These are phyloP conservation scores for Ceratobasidium sp. DNA, from an alignment of 1,284 basidiomycete genomes.

Conservation along the genomic window DNA sequence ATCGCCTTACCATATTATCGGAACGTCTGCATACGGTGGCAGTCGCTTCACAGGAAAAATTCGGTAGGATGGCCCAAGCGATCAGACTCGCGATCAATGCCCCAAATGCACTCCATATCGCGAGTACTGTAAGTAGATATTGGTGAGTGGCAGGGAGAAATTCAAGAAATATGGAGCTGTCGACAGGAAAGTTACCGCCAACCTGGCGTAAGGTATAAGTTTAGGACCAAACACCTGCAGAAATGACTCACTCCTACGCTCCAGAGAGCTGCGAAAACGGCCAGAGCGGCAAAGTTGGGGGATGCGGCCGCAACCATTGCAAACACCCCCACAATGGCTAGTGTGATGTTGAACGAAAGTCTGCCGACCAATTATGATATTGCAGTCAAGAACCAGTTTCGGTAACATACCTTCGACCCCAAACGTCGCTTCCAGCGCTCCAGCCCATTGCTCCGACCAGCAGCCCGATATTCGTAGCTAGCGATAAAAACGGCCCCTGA, in stretches of 20 bases:
- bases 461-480: conserved; percentile 64
- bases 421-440: conserved; percentile 65
- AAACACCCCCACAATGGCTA: conserved; percentile 73
- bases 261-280: conserved; percentile 61
- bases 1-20: conserved; percentile 47
- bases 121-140: conserved; percentile 66
- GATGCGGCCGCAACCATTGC: conserved; percentile 66
- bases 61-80: conserved; percentile 68
- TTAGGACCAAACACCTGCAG: background rate
- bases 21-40: conserved; percentile 54
- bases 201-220: conserved; percentile 42
- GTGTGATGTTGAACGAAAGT: conserved; percentile 76
- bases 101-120: conserved; percentile 70
- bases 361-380: conserved; percentile 46
- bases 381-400: background rate
- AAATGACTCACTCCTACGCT: conserved; percentile 56
- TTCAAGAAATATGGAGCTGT: conserved; percentile 77
- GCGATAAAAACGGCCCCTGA: conserved; percentile 60
- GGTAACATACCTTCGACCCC: conserved; percentile 59
- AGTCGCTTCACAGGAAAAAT: conserved; percentile 62
- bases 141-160: conserved; percentile 67
- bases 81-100: conserved; percentile 66
- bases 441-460: conserved; percentile 70
- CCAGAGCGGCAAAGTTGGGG: conserved; percentile 60
- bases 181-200: conserved; percentile 75